Evolutionary conservation across 2,329 filamentous ascomycete genomes (phyloP).

Genomic region (Cadophora malorum): DNA sequence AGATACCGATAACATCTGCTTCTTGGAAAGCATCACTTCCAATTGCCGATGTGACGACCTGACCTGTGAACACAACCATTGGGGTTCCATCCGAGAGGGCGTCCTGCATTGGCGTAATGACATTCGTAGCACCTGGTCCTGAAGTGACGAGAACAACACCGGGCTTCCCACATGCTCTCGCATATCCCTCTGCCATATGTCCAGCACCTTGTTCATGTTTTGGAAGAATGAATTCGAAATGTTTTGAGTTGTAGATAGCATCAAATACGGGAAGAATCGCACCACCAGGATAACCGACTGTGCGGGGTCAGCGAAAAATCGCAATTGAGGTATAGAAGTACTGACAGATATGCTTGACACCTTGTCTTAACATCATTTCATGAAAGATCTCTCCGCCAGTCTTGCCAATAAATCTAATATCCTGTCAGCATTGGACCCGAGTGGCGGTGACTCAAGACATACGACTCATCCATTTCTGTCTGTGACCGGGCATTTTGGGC

Average conservation of each 20-base stretch:
- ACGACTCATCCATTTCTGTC: conserved; percentile 81
- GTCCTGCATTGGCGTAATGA: conserved; percentile 95
- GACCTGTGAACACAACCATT: conserved; percentile 93
- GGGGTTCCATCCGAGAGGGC: conserved; percentile 94
- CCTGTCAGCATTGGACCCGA: conserved; percentile 25
- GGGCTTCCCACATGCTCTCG: conserved; percentile 88
- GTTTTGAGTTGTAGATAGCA: conserved; percentile 96
- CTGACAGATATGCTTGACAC: conserved; percentile 93
- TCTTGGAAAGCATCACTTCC: conserved; percentile 98
- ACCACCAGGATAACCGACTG: conserved; percentile 89
- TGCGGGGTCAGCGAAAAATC: conserved; percentile 30
- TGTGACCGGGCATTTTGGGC: conserved; percentile 62
- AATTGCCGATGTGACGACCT: conserved; percentile 89
- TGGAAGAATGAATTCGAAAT: conserved; percentile 95
- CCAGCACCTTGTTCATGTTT: conserved; percentile 97
- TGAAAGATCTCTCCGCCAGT: conserved; percentile 97
- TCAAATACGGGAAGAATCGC: conserved; percentile 98
- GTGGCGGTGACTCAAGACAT: conserved; percentile 50
- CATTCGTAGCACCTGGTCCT: conserved; percentile 94
- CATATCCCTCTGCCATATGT: conserved; percentile 98
- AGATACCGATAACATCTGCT: conserved; percentile 93
- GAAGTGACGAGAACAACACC: conserved; percentile 97
- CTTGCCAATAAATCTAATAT: conserved; percentile 82
- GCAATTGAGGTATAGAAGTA: conserved; percentile 42
- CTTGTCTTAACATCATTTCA: conserved; percentile 96